phyloP scores from a whole-genome alignment of 345 rosid genomes.

The Rhizophora apiculata region DNA sequence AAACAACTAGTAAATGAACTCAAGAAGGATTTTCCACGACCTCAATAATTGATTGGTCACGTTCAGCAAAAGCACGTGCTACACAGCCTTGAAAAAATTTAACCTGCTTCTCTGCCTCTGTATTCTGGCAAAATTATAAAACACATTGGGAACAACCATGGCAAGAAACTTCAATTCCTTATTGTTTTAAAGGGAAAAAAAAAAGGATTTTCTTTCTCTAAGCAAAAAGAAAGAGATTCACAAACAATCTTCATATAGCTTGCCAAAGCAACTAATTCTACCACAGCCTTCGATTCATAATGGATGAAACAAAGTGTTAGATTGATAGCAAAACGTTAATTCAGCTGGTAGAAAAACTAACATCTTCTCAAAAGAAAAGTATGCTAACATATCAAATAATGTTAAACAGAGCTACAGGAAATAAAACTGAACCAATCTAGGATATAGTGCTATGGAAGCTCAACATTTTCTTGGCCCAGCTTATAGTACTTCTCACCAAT shows the following conservation, averaged over 20 bases:
- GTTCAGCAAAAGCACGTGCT: conserved; percentile 95
- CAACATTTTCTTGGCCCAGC: background rate
- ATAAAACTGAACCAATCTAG: background rate
- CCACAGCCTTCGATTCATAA: background rate
- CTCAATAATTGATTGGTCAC: conserved; percentile 95
- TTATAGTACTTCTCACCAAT: background rate
- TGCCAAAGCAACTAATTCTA: background rate
- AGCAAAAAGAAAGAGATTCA: background rate
- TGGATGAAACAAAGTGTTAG: background rate
- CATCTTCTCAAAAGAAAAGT: conserved; percentile 3
- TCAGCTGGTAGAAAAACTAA: background rate
- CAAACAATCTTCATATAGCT: background rate
- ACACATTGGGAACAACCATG: conserved; percentile 9
- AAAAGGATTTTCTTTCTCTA: background rate
- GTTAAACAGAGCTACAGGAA: background rate
- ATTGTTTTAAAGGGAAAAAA: background rate
- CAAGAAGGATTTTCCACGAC: conserved; percentile 25
- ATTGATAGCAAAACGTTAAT: background rate
- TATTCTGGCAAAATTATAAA: conserved; percentile 49
- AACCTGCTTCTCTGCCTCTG: conserved; percentile 89
- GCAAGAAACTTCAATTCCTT: conserved; percentile 6
- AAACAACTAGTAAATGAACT: conserved; percentile 9
- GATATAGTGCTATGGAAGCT: background rate
- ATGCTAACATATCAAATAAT: background rate
- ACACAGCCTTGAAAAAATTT: conserved; percentile 95